Conservation (phyloP, 257 asterid species). For the Ligustrum vulgare region DNA sequence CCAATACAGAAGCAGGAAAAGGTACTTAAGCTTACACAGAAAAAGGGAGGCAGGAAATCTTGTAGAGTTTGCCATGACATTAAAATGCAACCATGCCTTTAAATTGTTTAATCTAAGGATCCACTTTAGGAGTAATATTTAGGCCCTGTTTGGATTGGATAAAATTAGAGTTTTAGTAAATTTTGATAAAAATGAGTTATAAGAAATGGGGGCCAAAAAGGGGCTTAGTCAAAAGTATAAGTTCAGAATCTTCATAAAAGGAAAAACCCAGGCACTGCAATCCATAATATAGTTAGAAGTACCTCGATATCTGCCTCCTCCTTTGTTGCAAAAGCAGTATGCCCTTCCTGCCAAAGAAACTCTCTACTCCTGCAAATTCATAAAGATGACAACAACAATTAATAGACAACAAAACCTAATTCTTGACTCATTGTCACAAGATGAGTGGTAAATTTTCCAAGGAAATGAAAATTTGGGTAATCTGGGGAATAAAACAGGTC, state of each 20-base stretch:
- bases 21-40: neutral
- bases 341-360: slow-evolving; percentile 99
- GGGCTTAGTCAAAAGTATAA: neutral
- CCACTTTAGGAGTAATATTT: neutral
- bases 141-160: too few relatives aligned
- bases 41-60: neutral
- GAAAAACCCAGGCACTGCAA: neutral
- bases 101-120: neutral
- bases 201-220: too few relatives aligned
- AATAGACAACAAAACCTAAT: slow-evolving; percentile 1
- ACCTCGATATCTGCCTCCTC: slow-evolving; percentile 93
- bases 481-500: neutral
- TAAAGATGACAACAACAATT: slow-evolving; percentile 20
- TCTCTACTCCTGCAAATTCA: slow-evolving; percentile 80
- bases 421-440: slow-evolving; percentile 1
- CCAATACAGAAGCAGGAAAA: neutral
- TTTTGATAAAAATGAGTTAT: too few relatives aligned
- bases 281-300: slow-evolving; percentile 20
- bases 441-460: neutral
- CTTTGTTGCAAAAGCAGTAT: slow-evolving; percentile 96
- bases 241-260: neutral
- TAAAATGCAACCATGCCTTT: neutral
- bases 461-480: neutral
- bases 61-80: neutral
- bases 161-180: too few relatives aligned